These are phyloP conservation scores for Melastoma malabathricum DNA, from an alignment of 345 rosid genomes.

Conservation along the genomic window DNA sequence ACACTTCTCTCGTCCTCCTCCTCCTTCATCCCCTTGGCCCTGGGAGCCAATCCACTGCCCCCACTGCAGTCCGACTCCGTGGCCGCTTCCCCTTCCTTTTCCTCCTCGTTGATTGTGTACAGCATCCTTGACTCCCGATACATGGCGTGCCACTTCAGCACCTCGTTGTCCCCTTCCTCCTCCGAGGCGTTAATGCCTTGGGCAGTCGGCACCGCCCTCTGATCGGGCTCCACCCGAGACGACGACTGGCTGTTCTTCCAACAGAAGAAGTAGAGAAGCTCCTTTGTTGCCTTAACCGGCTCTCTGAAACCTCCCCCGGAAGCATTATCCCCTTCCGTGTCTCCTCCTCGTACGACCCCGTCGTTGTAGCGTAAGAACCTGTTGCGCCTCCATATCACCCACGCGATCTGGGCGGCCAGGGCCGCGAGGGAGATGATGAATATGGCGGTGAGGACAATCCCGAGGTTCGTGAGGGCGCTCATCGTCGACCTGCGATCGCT, in stretches of 20 bases:
- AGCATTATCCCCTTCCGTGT: conserved; percentile 8
- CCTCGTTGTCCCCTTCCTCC: conserved; percentile 18
- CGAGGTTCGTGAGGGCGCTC: conserved; percentile 26
- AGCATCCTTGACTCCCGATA: conserved; percentile 47
- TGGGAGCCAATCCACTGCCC: neutral
- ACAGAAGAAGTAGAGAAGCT: conserved; percentile 67
- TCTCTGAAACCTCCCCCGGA: neutral
- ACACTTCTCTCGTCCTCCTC: conserved; percentile 5
- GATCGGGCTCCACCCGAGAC: conserved; percentile 30
- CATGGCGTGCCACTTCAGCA: conserved; percentile 23
- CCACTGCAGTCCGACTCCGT: conserved; percentile 5
- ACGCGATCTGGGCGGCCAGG: conserved; percentile 25
- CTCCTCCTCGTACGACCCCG: conserved; percentile 11
- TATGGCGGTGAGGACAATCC: conserved; percentile 22
- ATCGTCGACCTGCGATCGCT: conserved; percentile 11
- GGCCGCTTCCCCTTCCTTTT: conserved; percentile 34
- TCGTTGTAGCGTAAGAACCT: conserved; percentile 22
- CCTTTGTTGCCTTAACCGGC: conserved; percentile 36
- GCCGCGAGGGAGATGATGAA: conserved; percentile 29
- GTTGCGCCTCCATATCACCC: conserved; percentile 39
- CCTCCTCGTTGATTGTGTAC: conserved; percentile 65
- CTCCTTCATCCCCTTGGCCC: conserved; percentile 1
- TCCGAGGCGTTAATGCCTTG: neutral
- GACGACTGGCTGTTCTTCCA: conserved; percentile 32
- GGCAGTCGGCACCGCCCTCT: conserved; percentile 12